phyloP scores from a whole-genome alignment of 805 yeast genomes.

The Lachancea sp. region DNA sequence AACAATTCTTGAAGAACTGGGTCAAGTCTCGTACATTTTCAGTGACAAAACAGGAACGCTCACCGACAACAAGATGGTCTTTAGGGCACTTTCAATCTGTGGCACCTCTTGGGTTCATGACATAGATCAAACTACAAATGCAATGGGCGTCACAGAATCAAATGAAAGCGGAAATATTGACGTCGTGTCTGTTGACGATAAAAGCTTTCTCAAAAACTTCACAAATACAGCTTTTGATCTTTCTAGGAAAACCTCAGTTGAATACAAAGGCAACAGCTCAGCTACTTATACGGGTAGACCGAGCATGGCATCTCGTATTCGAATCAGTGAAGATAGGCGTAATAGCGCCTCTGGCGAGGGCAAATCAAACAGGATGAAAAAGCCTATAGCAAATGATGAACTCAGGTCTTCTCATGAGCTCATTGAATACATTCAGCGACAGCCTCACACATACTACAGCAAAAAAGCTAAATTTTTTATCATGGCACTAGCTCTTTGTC shows the following conservation, averaged over 20 bases:
- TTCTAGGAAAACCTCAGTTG: constrained; percentile 31
- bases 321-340: constrained; percentile 10
- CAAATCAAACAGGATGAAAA: constrained; percentile 1
- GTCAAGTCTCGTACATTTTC: constrained; percentile 91
- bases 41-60: constrained; percentile 97
- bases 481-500: constrained; percentile 78
- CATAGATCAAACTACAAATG: constrained; percentile 34
- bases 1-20: constrained; percentile 89
- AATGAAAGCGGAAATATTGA: constrained; percentile 21
- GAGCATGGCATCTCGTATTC: constrained; percentile 45
- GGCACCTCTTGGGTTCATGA: constrained; percentile 91
- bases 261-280: constrained; percentile 37
- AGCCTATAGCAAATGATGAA: constrained; percentile 17
- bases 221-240: background rate
- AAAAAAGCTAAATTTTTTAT: constrained; percentile 73
- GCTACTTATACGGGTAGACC: constrained; percentile 47
- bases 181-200: constrained; percentile 21
- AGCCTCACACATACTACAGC: constrained; percentile 67
- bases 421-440: constrained; percentile 58
- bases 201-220: constrained; percentile 13
- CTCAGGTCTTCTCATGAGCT: constrained; percentile 58
- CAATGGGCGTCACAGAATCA: constrained; percentile 11
- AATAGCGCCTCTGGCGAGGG: background rate
- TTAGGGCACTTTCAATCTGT: constrained; percentile 77
- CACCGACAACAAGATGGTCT: constrained; percentile 91